These are phyloP conservation scores for Penicillium simplicissimum DNA, from an alignment of 495 filamentous ascomycete genomes.

Conservation along the genomic window DNA sequence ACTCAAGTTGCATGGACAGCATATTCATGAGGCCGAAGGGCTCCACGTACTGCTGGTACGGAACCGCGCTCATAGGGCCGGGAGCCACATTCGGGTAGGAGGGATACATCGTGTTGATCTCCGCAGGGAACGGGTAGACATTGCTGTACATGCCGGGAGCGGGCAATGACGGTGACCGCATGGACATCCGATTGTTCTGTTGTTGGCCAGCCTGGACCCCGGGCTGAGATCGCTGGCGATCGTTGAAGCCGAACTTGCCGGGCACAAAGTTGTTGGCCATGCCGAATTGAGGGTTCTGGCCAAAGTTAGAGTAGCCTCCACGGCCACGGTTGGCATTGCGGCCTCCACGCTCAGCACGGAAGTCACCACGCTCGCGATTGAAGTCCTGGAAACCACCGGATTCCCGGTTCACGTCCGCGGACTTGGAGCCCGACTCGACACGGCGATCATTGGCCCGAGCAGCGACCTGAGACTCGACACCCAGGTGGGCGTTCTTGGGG, in stretches of 20 bases:
- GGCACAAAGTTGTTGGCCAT: slow-evolving; percentile 48
- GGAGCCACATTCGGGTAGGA: slow-evolving; percentile 57
- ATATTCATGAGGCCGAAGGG: slow-evolving; percentile 54
- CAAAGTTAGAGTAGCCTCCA: slow-evolving; percentile 44
- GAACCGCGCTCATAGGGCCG: slow-evolving; percentile 60
- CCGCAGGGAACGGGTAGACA: slow-evolving; percentile 39
- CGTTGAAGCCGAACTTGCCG: slow-evolving; percentile 41
- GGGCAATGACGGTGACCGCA: slow-evolving; percentile 53
- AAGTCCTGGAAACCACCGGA: slow-evolving; percentile 40
- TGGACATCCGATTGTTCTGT: slow-evolving; percentile 41
- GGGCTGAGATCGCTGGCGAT: slow-evolving; percentile 44
- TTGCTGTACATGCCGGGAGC: slow-evolving; percentile 40
- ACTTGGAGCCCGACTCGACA: slow-evolving; percentile 42
- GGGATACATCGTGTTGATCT: slow-evolving; percentile 49
- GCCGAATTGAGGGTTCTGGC: slow-evolving; percentile 48
- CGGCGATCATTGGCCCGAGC: slow-evolving; percentile 39
- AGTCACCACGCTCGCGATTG: slow-evolving; percentile 48
- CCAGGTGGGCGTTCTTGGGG: slow-evolving; percentile 31
- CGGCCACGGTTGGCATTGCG: slow-evolving; percentile 57
- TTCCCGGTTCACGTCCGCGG: slow-evolving; percentile 38
- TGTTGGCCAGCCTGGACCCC: slow-evolving; percentile 38
- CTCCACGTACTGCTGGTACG: slow-evolving; percentile 62
- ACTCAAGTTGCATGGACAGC: slow-evolving; percentile 71
- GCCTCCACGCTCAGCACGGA: slow-evolving; percentile 44
- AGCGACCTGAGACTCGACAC: slow-evolving; percentile 38